Conservation (phyloP, 345 rosid genomes). For the Salix viminalis region DNA sequence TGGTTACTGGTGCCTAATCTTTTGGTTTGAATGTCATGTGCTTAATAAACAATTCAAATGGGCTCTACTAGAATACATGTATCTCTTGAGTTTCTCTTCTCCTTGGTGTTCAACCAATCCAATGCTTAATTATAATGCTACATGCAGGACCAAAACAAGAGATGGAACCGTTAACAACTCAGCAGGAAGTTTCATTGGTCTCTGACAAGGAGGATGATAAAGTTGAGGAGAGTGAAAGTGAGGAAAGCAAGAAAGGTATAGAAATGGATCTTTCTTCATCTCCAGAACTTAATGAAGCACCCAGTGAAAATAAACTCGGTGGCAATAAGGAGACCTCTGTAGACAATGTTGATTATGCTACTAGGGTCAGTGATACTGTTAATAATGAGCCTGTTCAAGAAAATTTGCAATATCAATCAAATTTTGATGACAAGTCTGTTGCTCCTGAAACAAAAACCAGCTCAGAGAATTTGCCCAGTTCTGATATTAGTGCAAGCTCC, state of each 20-base stretch:
- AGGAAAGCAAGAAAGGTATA: slow-evolving; percentile 33
- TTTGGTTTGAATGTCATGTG: background rate
- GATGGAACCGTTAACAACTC: slow-evolving; percentile 59
- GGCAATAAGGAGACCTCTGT: slow-evolving; percentile 20
- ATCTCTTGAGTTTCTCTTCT: background rate
- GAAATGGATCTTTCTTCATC: slow-evolving; percentile 26
- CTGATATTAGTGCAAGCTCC: slow-evolving; percentile 19
- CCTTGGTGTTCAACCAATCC: background rate
- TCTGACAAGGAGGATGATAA: slow-evolving; percentile 39
- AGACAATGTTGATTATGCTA: slow-evolving; percentile 20
- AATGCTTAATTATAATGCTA: slow-evolving; percentile 10
- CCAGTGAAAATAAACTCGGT: slow-evolving; percentile 27
- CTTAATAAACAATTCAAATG: background rate
- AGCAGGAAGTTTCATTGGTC: slow-evolving; percentile 46
- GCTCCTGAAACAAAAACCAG: slow-evolving; percentile 33
- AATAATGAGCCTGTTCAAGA: slow-evolving; percentile 24
- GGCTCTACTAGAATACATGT: background rate
- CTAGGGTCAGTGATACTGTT: slow-evolving; percentile 24
- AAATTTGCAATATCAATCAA: slow-evolving; percentile 32
- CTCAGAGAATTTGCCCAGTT: slow-evolving; percentile 31
- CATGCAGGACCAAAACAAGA: slow-evolving; percentile 54
- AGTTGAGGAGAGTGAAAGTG: slow-evolving; percentile 26
- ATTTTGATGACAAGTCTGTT: slow-evolving; percentile 27
- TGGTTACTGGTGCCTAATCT: background rate
- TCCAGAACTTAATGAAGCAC: slow-evolving; percentile 34